These are phyloP conservation scores for Boletus fagicola DNA, from an alignment of 768 basidiomycete species.

Conservation along the genomic window DNA sequence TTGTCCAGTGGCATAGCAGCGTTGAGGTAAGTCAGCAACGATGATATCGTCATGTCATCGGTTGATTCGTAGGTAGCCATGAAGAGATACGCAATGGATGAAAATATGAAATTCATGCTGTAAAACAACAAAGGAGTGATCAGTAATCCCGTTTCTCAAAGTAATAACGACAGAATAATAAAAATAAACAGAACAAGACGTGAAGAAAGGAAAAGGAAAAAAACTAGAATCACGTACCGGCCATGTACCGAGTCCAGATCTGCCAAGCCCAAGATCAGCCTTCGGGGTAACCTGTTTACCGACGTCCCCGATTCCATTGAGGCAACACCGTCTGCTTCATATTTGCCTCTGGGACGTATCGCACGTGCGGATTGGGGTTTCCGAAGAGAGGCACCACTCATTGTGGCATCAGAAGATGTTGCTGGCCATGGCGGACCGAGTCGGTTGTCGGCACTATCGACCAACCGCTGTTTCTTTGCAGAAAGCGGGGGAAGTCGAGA, in stretches of 20 bases:
- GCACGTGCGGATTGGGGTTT: conserved; percentile 26
- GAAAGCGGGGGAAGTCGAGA: conserved; percentile 14
- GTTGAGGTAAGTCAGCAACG: conserved; percentile 69
- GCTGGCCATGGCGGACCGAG: conserved; percentile 22
- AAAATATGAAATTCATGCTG: conserved; percentile 59
- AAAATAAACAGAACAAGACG: conserved; percentile 1
- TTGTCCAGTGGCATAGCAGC: conserved; percentile 75
- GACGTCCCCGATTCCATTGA: conserved; percentile 16
- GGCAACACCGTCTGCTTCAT: conserved; percentile 23
- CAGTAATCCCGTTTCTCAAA: conserved; percentile 5
- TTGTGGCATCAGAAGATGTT: conserved; percentile 17
- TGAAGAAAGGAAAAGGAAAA: neutral
- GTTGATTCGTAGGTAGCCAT: conserved; percentile 60
- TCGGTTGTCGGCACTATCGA: conserved; percentile 19
- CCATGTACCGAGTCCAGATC: conserved; percentile 61
- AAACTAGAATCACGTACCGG: conserved; percentile 44
- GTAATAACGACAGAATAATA: conserved; percentile 1
- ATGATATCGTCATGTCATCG: conserved; percentile 69
- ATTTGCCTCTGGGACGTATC: conserved; percentile 28
- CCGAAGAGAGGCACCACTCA: conserved; percentile 8
- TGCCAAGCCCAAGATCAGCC: conserved; percentile 40
- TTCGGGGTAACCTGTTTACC: conserved; percentile 25
- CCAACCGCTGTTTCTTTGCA: conserved; percentile 27
- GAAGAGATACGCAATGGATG: conserved; percentile 65
- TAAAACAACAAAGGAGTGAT: conserved; percentile 6